Conservation (phyloP, 2,329 filamentous ascomycete species). For the Fusarium goolgardi region DNA sequence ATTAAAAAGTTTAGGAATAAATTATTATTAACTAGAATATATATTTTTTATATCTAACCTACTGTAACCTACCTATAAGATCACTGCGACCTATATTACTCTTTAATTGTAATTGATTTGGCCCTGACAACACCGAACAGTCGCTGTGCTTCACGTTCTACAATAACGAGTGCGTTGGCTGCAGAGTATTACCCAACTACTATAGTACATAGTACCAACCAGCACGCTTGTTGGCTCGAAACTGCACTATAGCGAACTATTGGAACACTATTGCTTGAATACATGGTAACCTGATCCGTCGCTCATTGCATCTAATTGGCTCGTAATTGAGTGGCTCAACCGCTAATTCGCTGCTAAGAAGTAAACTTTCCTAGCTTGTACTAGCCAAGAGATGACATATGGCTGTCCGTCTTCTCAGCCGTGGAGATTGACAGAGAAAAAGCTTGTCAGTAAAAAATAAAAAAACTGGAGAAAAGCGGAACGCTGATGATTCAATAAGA, state of each 20-base stretch:
- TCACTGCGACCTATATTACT: no score
- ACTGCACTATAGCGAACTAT: not conserved
- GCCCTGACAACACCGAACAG: not conserved
- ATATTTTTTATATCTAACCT: no score
- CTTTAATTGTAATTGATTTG: no score
- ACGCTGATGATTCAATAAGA: not conserved
- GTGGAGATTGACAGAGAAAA: no score
- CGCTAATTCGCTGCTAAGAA: not conserved
- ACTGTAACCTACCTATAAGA: no score
- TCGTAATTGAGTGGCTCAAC: rapidly evolving
- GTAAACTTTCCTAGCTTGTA: not conserved
- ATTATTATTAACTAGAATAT: no score
- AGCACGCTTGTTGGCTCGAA: not conserved
- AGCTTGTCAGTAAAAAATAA: no score
- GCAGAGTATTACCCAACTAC: not conserved
- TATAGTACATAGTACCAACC: not conserved
- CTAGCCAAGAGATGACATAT: not conserved
- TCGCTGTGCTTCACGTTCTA: not conserved
- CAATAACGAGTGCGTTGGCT: not conserved
- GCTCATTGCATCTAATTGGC: not conserved
- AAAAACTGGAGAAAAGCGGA: not conserved
- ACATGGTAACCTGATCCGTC: not conserved
- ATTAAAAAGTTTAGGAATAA: no score
- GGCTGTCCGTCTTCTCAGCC: no score
- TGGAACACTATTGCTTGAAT: not conserved